Base-by-base conservation (phyloP, 352 stramenopile species). In the Phytophthora lateralis region DNA sequence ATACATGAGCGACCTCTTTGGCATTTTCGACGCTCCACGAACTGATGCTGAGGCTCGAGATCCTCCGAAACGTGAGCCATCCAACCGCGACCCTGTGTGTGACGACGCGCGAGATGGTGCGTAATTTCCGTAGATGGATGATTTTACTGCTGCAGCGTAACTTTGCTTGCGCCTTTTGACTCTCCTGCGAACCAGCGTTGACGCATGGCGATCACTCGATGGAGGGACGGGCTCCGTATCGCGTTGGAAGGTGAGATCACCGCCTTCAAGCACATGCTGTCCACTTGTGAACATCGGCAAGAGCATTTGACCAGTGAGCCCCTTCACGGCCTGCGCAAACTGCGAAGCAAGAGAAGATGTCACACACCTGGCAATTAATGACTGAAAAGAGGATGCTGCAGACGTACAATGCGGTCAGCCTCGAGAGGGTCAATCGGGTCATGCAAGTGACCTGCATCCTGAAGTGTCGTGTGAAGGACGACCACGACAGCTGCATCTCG, bases 61-160 rank as follows among this genome's bases (percentile, higher is more conserved):
- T 17, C 63, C 63, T 61, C 68, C 74, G 24, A 75, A 60, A 5
- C 57, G 69, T 24, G 73, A 80, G 0, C 56, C 68, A 14, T 59
- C 74, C 38, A 78, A 56, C 9, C 63, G 75, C 34, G 73, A 80
- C 14, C 67, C 57, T 7, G 62, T 59, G 1, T 52, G 60, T n/a
- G 74, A 79, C 5, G 74, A 78, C 6, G 69, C 58, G n/a, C 64
- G 64, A 34, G 71, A 80, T 14, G 46, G 49, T 8, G 71, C 52
- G 26, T 74, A 71, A n/a, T 38, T 62, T 10, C 67, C 67, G n/a
- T 56, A 53, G 9, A 46, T 43, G 26, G 52, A 49, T 3, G 30
- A 44, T 24, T 71, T 75, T 30, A 58, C 20, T n/a, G 55, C 15
- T n/a, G 47, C 17, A 6, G 34, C 41, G 15, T 58, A 63, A 53